Conservation (phyloP, 2,329 filamentous ascomycete genomes). For the Neopestalotiopsis clavispora region DNA sequence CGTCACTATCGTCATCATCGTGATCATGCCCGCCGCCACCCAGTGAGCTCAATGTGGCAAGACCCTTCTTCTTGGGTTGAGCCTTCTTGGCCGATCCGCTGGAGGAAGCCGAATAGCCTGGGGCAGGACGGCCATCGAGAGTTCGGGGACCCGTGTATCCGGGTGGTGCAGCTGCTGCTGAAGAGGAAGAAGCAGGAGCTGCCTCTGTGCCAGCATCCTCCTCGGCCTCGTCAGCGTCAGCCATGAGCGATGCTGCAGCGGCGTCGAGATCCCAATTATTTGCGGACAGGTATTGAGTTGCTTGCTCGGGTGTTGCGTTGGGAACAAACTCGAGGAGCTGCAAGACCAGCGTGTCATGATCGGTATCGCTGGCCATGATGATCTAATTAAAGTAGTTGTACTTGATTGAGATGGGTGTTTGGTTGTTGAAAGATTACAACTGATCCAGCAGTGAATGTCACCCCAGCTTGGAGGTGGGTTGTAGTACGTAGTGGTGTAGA, state of each 20-base stretch:
- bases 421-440: neutral
- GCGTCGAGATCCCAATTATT: slow-evolving; percentile 70
- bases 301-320: slow-evolving; percentile 61
- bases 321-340: slow-evolving; percentile 61
- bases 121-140: slow-evolving; percentile 66
- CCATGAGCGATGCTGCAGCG: slow-evolving; percentile 67
- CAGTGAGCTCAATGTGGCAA: slow-evolving; percentile 64
- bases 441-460: neutral
- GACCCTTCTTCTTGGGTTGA: slow-evolving; percentile 61
- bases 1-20: slow-evolving; percentile 61
- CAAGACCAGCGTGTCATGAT: slow-evolving; percentile 50
- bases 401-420: neutral
- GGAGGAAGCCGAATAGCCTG: slow-evolving; percentile 34
- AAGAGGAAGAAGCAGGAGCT: slow-evolving; percentile 41
- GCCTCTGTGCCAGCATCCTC: slow-evolving; percentile 48
- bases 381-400: neutral
- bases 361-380: slow-evolving; percentile 40
- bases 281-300: slow-evolving; percentile 67
- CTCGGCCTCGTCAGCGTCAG: slow-evolving; percentile 56
- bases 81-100: slow-evolving; percentile 45
- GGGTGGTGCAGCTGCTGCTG: slow-evolving; percentile 27
- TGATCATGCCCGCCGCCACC: slow-evolving; percentile 51
- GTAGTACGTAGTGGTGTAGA: neutral
- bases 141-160: slow-evolving; percentile 66
- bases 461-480: neutral